Evolutionary conservation across 1,284 basidiomycete genomes (phyloP).

Genomic region (Ustilago tritici): DNA sequence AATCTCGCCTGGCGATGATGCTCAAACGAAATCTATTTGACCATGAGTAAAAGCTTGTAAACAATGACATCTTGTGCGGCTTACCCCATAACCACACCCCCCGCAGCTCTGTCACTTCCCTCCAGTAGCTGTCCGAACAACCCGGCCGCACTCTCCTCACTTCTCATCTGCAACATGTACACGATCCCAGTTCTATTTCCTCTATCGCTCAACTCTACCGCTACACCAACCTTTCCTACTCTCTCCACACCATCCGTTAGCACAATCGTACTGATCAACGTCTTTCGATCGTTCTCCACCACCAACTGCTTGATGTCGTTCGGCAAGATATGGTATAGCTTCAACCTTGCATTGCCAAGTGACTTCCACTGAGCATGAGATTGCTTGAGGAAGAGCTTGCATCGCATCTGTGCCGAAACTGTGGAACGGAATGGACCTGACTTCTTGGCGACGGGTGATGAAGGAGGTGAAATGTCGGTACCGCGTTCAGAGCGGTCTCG

Average conservation of each 20-base stretch:
- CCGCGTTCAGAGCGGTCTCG: constrained; percentile 33
- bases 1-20: neutral
- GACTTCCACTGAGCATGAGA: constrained; percentile 97
- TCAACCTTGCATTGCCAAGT: constrained; percentile 86
- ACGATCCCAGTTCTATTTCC: constrained; percentile 93
- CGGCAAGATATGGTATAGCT: constrained; percentile 82
- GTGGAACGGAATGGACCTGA: constrained; percentile 47
- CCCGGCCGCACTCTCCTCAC: constrained; percentile 85
- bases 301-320: constrained; percentile 95
- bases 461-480: constrained; percentile 44
- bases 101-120: constrained; percentile 80
- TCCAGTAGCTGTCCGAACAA: constrained; percentile 87
- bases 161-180: constrained; percentile 86
- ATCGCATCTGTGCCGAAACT: constrained; percentile 93
- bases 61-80: neutral
- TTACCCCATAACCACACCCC: constrained; percentile 26
- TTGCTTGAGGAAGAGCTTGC: constrained; percentile 96
- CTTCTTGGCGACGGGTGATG: constrained; percentile 29
- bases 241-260: constrained; percentile 95
- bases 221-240: constrained; percentile 96
- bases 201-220: constrained; percentile 91
- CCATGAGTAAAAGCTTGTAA: neutral
- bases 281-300: constrained; percentile 85
- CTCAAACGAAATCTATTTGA: constrained; percentile 3
- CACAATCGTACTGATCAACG: constrained; percentile 90